A percentile compares a stretch with the other conserved stretches of the same genome.
These are phyloP conservation scores for Leccinum broughii DNA, from an alignment of 768 basidiomycete genomes.

Conservation along the genomic window DNA sequence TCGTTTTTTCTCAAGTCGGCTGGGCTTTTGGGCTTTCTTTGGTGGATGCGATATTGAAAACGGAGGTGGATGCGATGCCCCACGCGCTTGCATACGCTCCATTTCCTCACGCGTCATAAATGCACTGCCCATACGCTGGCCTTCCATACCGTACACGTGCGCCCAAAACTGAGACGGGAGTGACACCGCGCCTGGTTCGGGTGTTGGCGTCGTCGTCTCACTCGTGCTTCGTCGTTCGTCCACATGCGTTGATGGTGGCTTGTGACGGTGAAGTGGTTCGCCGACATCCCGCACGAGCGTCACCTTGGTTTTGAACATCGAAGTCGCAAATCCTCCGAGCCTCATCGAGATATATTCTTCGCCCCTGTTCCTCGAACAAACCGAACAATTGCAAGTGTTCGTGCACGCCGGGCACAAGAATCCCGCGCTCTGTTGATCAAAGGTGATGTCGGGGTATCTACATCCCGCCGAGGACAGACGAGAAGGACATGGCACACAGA, in stretches of 20 bases:
- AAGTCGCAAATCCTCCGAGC: constrained; percentile 23
- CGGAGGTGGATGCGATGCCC: not conserved
- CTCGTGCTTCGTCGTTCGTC: not conserved
- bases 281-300: constrained; percentile 25
- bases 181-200: constrained; percentile 1
- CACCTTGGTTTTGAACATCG: constrained; percentile 24
- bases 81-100: not conserved
- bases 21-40: not conserved
- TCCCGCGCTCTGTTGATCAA: constrained; percentile 29
- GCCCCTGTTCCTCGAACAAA: constrained; percentile 45
- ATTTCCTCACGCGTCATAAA: constrained; percentile 21
- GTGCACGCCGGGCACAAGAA: constrained; percentile 49
- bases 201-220: not conserved
- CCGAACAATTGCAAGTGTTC: constrained; percentile 49
- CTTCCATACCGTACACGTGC: constrained; percentile 34
- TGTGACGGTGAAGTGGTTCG: not conserved
- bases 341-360: constrained; percentile 44
- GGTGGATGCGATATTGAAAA: not conserved
- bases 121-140: constrained; percentile 28
- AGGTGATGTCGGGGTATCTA: constrained; percentile 43
- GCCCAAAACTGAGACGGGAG: constrained; percentile 31
- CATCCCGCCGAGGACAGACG: not conserved
- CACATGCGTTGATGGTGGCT: not conserved
- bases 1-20: constrained; percentile 1
- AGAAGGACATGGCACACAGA: not conserved